Conservation (phyloP, 2,329 filamentous ascomycete genomes). For the Fusarium sp. region DNA sequence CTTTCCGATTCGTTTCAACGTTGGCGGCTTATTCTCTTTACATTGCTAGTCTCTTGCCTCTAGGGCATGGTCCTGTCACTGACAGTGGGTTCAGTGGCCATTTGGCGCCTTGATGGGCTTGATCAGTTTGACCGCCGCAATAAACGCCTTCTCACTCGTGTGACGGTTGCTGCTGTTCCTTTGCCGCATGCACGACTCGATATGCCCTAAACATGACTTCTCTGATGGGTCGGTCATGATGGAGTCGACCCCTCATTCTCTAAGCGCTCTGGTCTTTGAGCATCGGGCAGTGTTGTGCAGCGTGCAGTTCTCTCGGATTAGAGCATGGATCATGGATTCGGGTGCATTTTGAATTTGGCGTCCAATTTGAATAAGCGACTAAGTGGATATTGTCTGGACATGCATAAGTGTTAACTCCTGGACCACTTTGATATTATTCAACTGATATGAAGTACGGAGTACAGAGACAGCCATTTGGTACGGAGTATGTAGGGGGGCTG, state of each 20-base stretch:
- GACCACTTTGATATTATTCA: neutral
- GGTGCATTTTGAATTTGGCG: constrained; percentile 10
- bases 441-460: neutral
- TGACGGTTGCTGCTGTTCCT: constrained; percentile 19
- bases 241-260: constrained; percentile 23
- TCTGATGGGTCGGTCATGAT: constrained; percentile 18
- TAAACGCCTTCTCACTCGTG: constrained; percentile 32
- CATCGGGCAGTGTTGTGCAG: constrained; percentile 36
- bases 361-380: neutral
- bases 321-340: constrained; percentile 4
- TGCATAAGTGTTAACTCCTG: neutral
- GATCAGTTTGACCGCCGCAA: constrained; percentile 24
- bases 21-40: constrained; percentile 7
- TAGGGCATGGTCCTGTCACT: constrained; percentile 6
- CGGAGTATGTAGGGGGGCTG: constrained; percentile 9
- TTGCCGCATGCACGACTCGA: too few species aligned
- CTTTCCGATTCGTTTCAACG: constrained; percentile 16
- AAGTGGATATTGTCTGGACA: neutral
- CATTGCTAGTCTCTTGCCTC: constrained; percentile 15
- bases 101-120: constrained; percentile 19
- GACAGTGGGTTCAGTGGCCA: constrained; percentile 22
- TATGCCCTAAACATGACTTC: too few species aligned
- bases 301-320: constrained; percentile 5
- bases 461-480: neutral
- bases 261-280: constrained; percentile 23